Percentiles rank a stretch among this genome's conserved stretches.
Evolutionary conservation across 192 early-diverging fungal species (phyloP).

Genomic region (Podila verticillata): DNA sequence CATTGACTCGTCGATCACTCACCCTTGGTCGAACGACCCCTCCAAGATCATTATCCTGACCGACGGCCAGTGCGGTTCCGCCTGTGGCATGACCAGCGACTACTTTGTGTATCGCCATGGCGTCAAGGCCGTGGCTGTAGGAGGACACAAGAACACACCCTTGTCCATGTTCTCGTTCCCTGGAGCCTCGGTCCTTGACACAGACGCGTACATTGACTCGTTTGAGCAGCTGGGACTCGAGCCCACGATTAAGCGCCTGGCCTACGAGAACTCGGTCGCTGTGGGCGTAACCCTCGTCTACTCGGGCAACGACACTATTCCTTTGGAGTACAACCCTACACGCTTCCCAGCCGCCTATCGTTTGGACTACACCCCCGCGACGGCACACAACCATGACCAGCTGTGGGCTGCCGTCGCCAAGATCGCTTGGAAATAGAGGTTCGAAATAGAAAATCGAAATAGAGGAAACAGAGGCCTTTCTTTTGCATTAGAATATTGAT

Average conservation of each 20-base stretch:
- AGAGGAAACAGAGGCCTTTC: no score
- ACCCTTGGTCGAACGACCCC: slow-evolving; percentile 18
- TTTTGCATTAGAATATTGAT: no score
- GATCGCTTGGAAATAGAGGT: slow-evolving; percentile 11
- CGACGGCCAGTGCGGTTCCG: slow-evolving; percentile 30
- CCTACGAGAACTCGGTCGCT: neutral
- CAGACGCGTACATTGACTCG: neutral
- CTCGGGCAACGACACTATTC: neutral
- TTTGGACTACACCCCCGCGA: slow-evolving; percentile 19
- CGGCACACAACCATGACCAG: slow-evolving; percentile 5
- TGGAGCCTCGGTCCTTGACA: neutral
- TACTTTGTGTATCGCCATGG: slow-evolving; percentile 5
- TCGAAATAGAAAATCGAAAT: no score
- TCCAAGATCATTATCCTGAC: slow-evolving; percentile 18
- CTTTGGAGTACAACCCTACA: slow-evolving; percentile 13
- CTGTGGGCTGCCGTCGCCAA: slow-evolving; percentile 21
- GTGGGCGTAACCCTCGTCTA: neutral
- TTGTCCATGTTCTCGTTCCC: slow-evolving; percentile 23
- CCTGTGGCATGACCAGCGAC: slow-evolving; percentile 20
- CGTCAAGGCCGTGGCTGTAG: slow-evolving; percentile 14
- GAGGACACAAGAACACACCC: neutral
- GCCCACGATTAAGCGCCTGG: neutral
- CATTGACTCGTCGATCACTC: neutral
- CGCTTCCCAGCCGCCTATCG: slow-evolving; percentile 7
- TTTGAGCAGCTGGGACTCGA: neutral